Base-by-base conservation (phyloP, 2,329 filamentous ascomycete species). In the Beauveria sp. region DNA sequence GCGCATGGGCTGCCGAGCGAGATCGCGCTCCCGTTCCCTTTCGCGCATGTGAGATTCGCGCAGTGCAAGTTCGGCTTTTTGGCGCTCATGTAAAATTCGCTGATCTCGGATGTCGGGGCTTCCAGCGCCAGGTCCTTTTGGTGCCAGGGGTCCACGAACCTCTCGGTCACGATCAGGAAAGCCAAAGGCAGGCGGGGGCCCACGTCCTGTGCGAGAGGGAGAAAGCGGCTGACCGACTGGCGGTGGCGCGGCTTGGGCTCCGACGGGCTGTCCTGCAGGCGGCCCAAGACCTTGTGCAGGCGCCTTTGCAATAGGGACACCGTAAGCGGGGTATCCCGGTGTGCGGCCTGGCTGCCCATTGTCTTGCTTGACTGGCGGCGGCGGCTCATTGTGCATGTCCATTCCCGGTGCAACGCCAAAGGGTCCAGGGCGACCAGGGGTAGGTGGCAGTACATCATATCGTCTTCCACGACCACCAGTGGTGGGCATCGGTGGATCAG, bases 401-500 rank as follows among this genome's bases (percentile, higher is more conserved):
- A 71, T 63, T 30, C 73, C 74, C 42, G 75, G 75, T 47, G 80
- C 78, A 62, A 80, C 78, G 26, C 78, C 79, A 64, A 83, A 71
- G n/a, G 81, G 77, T 28, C 72, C 70, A 22, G 73, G 70, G 12
- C 70, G 62, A 26, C 59, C 65, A 54, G 68, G 62, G 24, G 75
- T 69, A 45, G 76, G 67, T 38, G 77, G 60, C 40, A 62, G 75
- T 72, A 68, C 60, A 71, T 78, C 67, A 71, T 76, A 73, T 82
- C 84, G 69, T 79, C 83, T 80, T 53, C 79, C 78, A 24, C 81
- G 78, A 20, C 74, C 71, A 55, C 73, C 70, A 30, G 79, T 75
- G 7, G 80, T 80, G 26, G 83, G 83, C n/a, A 77, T 75, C 8
- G 86, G 86, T 42, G 85, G 82, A 24, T 82, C 78, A 1, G 85